Conservation (phyloP, 2,329 filamentous ascomycete species). For the Arthrinium phaeospermum region DNA sequence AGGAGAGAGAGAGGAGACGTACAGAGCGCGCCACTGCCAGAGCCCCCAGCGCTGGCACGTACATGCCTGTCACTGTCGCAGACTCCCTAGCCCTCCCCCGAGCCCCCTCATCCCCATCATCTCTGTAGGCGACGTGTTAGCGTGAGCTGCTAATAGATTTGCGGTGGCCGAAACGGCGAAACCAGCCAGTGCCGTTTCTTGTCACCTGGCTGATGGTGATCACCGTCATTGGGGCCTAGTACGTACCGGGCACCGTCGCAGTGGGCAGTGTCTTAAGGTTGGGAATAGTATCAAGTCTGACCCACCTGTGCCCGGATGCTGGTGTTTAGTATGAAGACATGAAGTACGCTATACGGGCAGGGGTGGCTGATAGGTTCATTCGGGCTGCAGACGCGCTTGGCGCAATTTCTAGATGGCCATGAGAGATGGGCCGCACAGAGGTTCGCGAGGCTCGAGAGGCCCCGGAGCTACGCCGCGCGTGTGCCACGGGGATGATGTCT, state of each 20-base stretch:
- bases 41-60: not conserved
- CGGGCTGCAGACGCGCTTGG: conserved; percentile 5
- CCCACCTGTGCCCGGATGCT: not conserved
- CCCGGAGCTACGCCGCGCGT: not conserved
- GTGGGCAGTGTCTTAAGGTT: conserved; percentile 11
- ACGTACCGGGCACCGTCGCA: not conserved
- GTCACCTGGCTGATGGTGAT: conserved; percentile 10
- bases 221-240: not conserved
- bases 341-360: not conserved
- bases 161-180: not conserved
- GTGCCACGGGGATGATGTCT: not conserved
- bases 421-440: not conserved
- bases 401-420: not conserved
- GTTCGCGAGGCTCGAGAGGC: not conserved
- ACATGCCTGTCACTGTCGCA: not conserved
- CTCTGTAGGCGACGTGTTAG: not conserved
- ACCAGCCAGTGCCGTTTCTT: conserved; percentile 5
- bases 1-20: too few relatives aligned
- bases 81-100: not conserved
- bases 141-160: not conserved
- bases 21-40: too few relatives aligned
- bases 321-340: not conserved
- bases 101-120: not conserved
- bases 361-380: conserved; percentile 6
- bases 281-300: conserved; percentile 17